These are phyloP conservation scores for Coniochaeta hoffmannii DNA, from an alignment of 2,329 filamentous ascomycete species.

Conservation along the genomic window DNA sequence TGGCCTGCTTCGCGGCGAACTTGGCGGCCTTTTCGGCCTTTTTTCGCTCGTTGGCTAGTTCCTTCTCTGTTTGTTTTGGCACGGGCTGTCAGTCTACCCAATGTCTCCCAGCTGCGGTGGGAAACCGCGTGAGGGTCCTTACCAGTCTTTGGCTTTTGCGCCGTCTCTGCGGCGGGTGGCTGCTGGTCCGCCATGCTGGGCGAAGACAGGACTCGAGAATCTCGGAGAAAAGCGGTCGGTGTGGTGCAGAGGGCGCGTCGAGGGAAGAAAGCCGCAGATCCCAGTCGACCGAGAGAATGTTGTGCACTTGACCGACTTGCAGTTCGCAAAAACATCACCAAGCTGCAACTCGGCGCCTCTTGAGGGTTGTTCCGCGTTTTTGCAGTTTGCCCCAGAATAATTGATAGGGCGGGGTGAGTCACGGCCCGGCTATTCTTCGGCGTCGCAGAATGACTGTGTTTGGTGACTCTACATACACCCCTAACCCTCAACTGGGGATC, in stretches of 20 bases:
- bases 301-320: background rate
- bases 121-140: background rate
- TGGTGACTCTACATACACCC: background rate
- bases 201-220: background rate
- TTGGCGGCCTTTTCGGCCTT: slow-evolving; percentile 19
- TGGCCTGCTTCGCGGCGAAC: slow-evolving; percentile 17
- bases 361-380: background rate
- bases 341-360: background rate
- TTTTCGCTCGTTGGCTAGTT: slow-evolving; percentile 13
- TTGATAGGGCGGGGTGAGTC: background rate
- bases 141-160: slow-evolving; percentile 2
- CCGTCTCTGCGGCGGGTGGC: background rate
- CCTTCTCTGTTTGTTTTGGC: background rate
- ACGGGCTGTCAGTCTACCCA: background rate
- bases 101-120: background rate
- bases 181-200: slow-evolving; percentile 1
- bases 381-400: background rate
- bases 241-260: background rate
- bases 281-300: background rate
- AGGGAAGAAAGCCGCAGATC: background rate
- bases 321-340: slow-evolving; percentile 1
- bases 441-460: background rate
- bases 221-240: background rate
- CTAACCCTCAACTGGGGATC: background rate
- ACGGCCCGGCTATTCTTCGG: background rate